Base-by-base conservation (phyloP, 2,329 filamentous ascomycete genomes). In the Verticillium klebahnii region DNA sequence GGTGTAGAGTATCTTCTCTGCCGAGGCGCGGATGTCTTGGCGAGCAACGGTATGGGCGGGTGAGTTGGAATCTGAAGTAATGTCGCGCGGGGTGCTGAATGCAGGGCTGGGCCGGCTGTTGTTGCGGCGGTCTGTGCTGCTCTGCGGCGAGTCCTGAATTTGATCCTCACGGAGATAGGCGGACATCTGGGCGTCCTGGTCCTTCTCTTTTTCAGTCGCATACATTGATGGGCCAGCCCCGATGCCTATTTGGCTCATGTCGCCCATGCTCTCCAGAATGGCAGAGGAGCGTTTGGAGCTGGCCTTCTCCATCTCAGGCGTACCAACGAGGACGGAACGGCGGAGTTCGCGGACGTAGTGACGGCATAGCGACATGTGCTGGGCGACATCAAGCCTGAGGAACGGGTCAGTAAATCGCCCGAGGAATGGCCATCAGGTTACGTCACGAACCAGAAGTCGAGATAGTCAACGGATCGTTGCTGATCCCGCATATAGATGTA, bases 401-500 rank as follows among this genome's bases (percentile, higher is more conserved):
- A 50, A 25, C 60, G 32, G 57, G 36, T 45, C 56, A 45, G 56
- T 45, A 58, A 29, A 31, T 25, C 45, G 19, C 45, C 3, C 56
- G 57, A 40, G 40, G 58, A 17, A 29, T 25, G 31, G 17, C 67
- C 54, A 61, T 65, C 25, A 23, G 9, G 3, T 34, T 12, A 56
- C 36, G 54, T 17, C 17, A 73, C 86, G 62, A 81, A 98, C 95
- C 96, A 99, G 77, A 99, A 99, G 74, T 99, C 95, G 52, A 99
- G 81, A 71, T 99, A 99, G 72, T 99, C 95, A 14, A 99, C 95
- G 8, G 94, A 97, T 74, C 93, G 88, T 77, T 99, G 95, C 77
- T 97, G 93, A 75, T 99, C 96, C 71, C 95, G 88, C 95, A 99
- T 99, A 78, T 97, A 99, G 70, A 99, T 99, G 78, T 99, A 99